Evolutionary conservation across 1,284 basidiomycete species (phyloP), one percentile per base, ranked within the genome.

Genomic region (Cryptococcus amylolentus): DNA sequence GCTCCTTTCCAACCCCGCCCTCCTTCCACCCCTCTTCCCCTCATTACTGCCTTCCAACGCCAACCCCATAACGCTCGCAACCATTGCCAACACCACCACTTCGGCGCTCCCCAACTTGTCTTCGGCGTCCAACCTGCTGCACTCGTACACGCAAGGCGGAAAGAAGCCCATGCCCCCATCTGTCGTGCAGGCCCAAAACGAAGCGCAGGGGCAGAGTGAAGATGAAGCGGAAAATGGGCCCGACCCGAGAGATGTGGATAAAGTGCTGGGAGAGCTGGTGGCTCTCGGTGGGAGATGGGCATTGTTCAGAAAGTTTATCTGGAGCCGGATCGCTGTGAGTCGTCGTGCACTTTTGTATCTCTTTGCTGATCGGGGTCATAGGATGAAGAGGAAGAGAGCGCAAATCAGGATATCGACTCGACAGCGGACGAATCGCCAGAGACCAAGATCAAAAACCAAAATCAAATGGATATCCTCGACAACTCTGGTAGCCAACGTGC

Each of bases 261-360:
- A 87, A 63, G 81, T 91, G 0, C 72, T 97, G 14, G 86, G 87
- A 6, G 96, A 98, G 78, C 79, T 89, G 4, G 86, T 92, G 13
- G 87, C 87, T 6, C 91, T 99, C 83, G 85, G 88, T 38, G 87
- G 92, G 7, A 82, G 95, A 52, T 98, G 95, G 94, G 86, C 86
- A 55, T 77, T 97, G 54, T 96, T 98, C 78, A 83, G 87, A 51
- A 86, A 89, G 51, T 99, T 98, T 71, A 78, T 98, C 40, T 80
- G 84, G 45, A 86, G 88, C 55, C 83, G 87, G 42, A 75, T 93
- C 4, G 81, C 80, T 69, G 89, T 77, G 63, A 67, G 71, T 62
- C 28, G 14, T 35, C 5, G 5, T 2, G 14, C 12, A 23, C 41
- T 16, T 8, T 13, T 42, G 41, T 7, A 42, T 23, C 23, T 23